Base-by-base conservation (phyloP, 805 yeast species). In the Scheffersomyces stipitis region DNA sequence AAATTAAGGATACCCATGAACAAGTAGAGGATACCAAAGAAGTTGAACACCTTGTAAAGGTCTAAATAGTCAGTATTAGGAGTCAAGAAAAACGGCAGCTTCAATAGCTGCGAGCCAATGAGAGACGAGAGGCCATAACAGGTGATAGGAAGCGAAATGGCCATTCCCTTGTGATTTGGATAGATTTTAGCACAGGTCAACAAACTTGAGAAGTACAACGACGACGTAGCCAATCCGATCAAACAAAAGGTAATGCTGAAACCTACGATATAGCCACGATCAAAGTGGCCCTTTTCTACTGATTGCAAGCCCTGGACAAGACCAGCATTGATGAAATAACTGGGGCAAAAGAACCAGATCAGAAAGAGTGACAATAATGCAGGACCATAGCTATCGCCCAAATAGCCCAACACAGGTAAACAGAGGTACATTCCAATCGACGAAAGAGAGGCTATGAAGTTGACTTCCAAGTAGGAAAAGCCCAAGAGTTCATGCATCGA, bases 321-420 rank as follows among this genome's bases (percentile, higher is more conserved):
- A 15, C 42, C 36, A 30, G 54, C 50, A 39, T 66, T 67, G 20
- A 72, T 42, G 20, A 73, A 54, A 59, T 89, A 89, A 14, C 88
- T 82, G 0, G 93, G 89, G 4, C 79, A 68, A 49, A 83, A 83
- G 18, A 82, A 64, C 34, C 76, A 39, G 29, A 81, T 61, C 3
- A 90, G 75, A 14, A 86, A 49, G 18, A 81, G 48, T 4, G 90
- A 81, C 29, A 89, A 58, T 12, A 83, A 54, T 8, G 84, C 84
- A 1, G 95, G 89, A 0, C 96, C 95, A 52, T 83, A 86, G n/a
- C 81, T 69, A 55, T 89, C 96, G 2, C 93, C 89, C 33, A 86
- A 62, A 45, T 84, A 78, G 0, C 97, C 97, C 29, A 89, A 60
- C 0, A 83, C 52, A 0, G 98, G 97, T 5, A 91, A 77, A 7